phyloP scores from a whole-genome alignment of 495 filamentous ascomycete genomes.

The Rhizodiscina lignyota region DNA sequence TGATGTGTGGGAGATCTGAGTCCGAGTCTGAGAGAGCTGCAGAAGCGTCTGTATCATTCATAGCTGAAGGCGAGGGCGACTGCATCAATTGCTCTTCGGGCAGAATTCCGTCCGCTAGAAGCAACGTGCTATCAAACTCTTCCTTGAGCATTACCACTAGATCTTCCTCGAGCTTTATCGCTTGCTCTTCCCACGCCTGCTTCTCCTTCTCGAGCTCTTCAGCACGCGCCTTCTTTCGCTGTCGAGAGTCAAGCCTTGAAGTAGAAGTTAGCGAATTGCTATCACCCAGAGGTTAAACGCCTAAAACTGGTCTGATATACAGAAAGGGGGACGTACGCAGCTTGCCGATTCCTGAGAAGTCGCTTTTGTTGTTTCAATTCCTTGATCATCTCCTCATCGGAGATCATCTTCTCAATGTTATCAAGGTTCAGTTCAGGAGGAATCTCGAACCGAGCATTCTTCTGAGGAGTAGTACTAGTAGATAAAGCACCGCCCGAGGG shows the following conservation, averaged over 20 bases:
- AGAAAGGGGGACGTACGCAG: constrained; percentile 59
- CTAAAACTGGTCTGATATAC: no score
- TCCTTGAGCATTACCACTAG: no score
- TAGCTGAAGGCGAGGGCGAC: no score
- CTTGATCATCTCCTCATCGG: constrained; percentile 87
- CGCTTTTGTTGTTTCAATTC: constrained; percentile 98
- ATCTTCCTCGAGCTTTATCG: constrained; percentile 66
- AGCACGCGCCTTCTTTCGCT: constrained; percentile 97
- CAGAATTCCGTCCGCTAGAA: no score
- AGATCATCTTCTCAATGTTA: constrained; percentile 93
- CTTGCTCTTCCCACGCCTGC: constrained; percentile 63
- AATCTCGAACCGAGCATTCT: constrained; percentile 98
- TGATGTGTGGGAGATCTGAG: no score
- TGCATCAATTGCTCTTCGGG: no score
- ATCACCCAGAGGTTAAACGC: no score
- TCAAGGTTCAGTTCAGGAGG: constrained; percentile 79
- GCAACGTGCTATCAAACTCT: no score
- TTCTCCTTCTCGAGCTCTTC: constrained; percentile 95
- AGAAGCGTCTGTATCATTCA: no score
- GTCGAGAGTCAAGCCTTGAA: constrained; percentile 88
- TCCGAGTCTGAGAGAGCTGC: no score
- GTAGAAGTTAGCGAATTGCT: no score
- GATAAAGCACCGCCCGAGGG: constrained; percentile 27
- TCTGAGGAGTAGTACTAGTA: constrained; percentile 39
- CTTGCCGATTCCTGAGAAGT: constrained; percentile 83